phyloP scores from a whole-genome alignment of 2,329 filamentous ascomycete genomes.

The Fusarium subtropicale region DNA sequence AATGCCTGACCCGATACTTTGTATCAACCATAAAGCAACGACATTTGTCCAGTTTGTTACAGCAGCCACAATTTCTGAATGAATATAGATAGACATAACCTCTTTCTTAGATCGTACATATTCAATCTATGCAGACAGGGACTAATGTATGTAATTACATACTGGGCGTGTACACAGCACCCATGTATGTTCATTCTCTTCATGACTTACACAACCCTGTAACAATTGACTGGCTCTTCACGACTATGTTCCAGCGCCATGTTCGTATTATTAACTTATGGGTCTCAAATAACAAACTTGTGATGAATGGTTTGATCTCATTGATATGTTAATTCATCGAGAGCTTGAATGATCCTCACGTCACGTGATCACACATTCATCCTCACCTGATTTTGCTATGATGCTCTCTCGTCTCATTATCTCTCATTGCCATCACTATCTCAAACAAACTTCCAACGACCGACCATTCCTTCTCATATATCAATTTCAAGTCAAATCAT shows the following conservation, averaged over 20 bases:
- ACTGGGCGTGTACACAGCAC: neutral
- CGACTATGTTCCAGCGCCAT: neutral
- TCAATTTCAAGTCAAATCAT: neutral
- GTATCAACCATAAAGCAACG: neutral
- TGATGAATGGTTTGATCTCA: neutral
- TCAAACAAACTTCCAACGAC: neutral
- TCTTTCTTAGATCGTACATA: neutral
- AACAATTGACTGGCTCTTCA: neutral
- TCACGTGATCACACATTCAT: conserved; percentile 28
- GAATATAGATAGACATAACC: neutral
- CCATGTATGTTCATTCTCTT: neutral
- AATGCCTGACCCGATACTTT: conserved; percentile 3
- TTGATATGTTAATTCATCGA: neutral
- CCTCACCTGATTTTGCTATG: conserved; percentile 21
- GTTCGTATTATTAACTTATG: neutral
- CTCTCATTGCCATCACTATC: neutral
- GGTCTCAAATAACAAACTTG: no score
- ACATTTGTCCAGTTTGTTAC: neutral
- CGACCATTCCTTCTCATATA: neutral
- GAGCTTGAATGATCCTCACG: neutral
- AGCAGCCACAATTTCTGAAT: neutral
- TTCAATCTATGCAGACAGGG: neutral
- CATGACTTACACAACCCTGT: neutral
- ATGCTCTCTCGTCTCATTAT: conserved; percentile 15
- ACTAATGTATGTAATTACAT: neutral